These are phyloP conservation scores for Tolypocladium paradoxum DNA, from an alignment of 2,329 filamentous ascomycete species.

Conservation along the genomic window DNA sequence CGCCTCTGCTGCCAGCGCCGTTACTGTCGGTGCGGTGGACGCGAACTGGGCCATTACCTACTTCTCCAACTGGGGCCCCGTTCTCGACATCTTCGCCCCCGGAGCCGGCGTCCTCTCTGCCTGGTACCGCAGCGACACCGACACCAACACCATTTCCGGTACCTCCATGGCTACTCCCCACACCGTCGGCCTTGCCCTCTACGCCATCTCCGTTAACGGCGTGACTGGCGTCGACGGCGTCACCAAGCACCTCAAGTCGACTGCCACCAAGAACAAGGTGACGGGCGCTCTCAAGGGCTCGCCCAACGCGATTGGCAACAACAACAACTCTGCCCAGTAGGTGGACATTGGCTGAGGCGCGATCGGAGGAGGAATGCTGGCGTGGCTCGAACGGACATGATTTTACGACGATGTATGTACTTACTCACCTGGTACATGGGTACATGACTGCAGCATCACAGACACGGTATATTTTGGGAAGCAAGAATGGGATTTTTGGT, in stretches of 20 bases:
- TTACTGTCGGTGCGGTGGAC: constrained; percentile 26
- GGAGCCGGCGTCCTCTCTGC: constrained; percentile 35
- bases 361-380: neutral
- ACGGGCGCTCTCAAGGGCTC: constrained; percentile 27
- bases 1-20: constrained; percentile 18
- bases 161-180: constrained; percentile 58
- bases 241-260: constrained; percentile 27
- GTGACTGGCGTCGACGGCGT: constrained; percentile 23
- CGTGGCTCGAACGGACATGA: neutral
- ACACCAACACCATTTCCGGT: constrained; percentile 40
- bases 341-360: neutral
- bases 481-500: neutral
- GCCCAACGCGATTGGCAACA: constrained; percentile 39
- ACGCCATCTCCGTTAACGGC: constrained; percentile 34
- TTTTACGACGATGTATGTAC: neutral
- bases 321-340: constrained; percentile 26
- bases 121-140: constrained; percentile 32
- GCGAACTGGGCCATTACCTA: constrained; percentile 25
- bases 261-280: constrained; percentile 30
- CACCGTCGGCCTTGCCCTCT: constrained; percentile 43
- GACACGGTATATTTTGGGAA: neutral
- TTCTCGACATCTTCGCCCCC: constrained; percentile 41
- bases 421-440: neutral
- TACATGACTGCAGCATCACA: neutral
- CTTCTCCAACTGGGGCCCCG: constrained; percentile 40